A percentile compares a stretch with the other conserved stretches of the same genome.
These are phyloP conservation scores for Candida nonsorbophila DNA, from an alignment of 805 yeast species.

Conservation along the genomic window DNA sequence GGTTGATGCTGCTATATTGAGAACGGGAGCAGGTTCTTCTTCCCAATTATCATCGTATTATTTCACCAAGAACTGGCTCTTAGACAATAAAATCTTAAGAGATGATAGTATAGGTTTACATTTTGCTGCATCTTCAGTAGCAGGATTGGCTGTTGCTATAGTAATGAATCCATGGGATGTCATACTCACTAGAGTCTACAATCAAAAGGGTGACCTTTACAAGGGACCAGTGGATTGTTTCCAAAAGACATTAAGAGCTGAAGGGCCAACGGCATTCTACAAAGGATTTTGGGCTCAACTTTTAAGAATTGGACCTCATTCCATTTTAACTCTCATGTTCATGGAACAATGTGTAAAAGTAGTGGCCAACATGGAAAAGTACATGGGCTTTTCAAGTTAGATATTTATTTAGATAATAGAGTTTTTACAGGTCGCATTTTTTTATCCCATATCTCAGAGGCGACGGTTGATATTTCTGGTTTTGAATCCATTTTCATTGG, in stretches of 20 bases:
- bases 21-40: conserved; percentile 95
- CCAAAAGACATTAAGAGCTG: conserved; percentile 70
- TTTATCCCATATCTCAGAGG: too few species aligned
- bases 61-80: conserved; percentile 60
- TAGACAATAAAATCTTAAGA: conserved; percentile 44
- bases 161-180: conserved; percentile 99
- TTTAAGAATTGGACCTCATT: conserved; percentile 91
- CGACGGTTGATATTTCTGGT: too few species aligned
- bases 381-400: too few species aligned
- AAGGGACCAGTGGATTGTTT: conserved; percentile 87
- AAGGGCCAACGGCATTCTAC: conserved; percentile 84
- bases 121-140: conserved; percentile 63
- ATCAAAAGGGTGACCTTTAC: conserved; percentile 86
- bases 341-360: conserved; percentile 92
- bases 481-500: too few species aligned
- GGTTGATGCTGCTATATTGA: conserved; percentile 86
- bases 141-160: conserved; percentile 90
- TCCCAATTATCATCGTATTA: conserved; percentile 92
- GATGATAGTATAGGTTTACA: conserved; percentile 67
- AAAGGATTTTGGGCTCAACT: conserved; percentile 95
- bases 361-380: conserved; percentile 28
- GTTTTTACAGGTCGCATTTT: too few species aligned
- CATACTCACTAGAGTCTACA: conserved; percentile 87
- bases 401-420: too few species aligned
- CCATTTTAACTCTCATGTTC: conserved; percentile 81